Conservation (phyloP, 805 yeast genomes). For the Yamadazyma laniorum region DNA sequence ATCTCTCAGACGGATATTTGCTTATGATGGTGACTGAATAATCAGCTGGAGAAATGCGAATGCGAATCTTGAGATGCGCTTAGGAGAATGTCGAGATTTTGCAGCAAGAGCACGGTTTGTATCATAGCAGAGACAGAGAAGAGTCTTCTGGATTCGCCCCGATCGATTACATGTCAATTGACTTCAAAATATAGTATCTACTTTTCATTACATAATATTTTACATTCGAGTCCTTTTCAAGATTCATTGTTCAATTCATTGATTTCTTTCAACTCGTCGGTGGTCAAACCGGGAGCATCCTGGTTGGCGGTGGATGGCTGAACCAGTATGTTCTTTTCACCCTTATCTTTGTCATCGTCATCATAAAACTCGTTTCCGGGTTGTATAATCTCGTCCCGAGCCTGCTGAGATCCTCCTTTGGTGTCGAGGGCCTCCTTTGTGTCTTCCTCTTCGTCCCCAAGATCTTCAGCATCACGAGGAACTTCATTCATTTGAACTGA, state of each 20-base stretch:
- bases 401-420: constrained; percentile 85
- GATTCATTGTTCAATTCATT: constrained; percentile 28
- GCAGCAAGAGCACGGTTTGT: too few species aligned
- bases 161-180: background rate
- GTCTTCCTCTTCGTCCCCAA: constrained; percentile 87
- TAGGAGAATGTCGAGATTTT: too few species aligned
- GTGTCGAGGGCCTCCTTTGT: constrained; percentile 75
- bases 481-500: constrained; percentile 90
- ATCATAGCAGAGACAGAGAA: too few species aligned
- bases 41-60: too few species aligned
- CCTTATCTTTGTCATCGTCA: constrained; percentile 49
- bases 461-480: constrained; percentile 85
- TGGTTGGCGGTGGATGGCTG: too few species aligned
- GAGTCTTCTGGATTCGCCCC: too few species aligned
- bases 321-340: constrained; percentile 28
- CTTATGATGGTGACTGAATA: too few species aligned
- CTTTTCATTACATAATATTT: too few species aligned
- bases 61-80: too few species aligned
- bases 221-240: background rate
- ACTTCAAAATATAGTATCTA: background rate
- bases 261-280: constrained; percentile 38
- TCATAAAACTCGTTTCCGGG: constrained; percentile 79
- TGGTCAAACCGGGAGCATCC: constrained; percentile 24
- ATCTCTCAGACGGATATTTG: too few species aligned
- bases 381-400: constrained; percentile 71